These are phyloP conservation scores for Heritiera littoralis DNA, from an alignment of 345 rosid genomes.

Conservation along the genomic window DNA sequence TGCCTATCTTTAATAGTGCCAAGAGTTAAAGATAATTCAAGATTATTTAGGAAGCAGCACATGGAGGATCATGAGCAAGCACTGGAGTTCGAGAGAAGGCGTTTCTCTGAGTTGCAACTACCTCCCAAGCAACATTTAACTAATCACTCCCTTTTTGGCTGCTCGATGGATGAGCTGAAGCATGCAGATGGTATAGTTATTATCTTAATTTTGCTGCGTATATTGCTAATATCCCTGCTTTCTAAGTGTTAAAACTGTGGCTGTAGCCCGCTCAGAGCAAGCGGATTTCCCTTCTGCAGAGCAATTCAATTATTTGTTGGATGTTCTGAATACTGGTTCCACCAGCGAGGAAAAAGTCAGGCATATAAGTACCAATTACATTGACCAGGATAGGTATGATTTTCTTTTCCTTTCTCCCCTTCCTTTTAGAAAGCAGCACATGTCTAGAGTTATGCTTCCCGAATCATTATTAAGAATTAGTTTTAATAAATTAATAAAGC, in stretches of 20 bases:
- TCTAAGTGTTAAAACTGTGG: not conserved
- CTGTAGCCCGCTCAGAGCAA: conserved; percentile 44
- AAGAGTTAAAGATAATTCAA: conserved; percentile 47
- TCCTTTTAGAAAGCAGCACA: not conserved
- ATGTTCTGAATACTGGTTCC: conserved; percentile 57
- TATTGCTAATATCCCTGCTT: not conserved
- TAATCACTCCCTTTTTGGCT: conserved; percentile 49
- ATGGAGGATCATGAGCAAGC: conserved; percentile 53
- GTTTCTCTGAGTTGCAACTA: conserved; percentile 40
- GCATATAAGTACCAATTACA: conserved; percentile 45
- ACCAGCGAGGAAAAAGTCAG: conserved; percentile 45
- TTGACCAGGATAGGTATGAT: conserved; percentile 63
- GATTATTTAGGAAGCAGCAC: conserved; percentile 47
- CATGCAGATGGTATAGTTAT: conserved; percentile 50
- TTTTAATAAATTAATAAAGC: not conserved
- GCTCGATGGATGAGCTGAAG: conserved; percentile 52
- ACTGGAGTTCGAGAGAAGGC: conserved; percentile 50
- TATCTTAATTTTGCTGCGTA: not conserved
- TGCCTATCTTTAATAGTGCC: conserved; percentile 38
- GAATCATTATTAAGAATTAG: not conserved
- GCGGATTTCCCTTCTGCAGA: conserved; percentile 44
- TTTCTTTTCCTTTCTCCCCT: not conserved
- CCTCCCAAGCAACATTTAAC: conserved; percentile 38
- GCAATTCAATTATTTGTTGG: conserved; percentile 53
- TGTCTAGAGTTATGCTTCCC: not conserved